Base-by-base conservation (phyloP, 441 rosid species). In the Pelargonium cotyledonis region DNA sequence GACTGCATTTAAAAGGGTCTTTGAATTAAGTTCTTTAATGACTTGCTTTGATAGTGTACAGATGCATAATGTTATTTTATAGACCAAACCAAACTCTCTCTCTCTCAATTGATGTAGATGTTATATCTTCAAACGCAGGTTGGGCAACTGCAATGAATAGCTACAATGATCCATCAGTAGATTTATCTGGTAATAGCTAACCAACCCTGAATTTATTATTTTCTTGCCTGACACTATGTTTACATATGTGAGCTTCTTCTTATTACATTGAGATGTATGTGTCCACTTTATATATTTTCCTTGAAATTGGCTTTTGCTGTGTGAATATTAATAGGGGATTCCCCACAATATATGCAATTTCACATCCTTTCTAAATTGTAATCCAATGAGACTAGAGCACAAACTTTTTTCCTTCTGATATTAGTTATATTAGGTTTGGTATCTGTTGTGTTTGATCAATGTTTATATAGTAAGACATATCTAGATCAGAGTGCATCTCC, bases 131-230 rank as follows among this genome's bases (percentile, higher is more conserved):
- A 73, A 74, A 73, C 75, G 79, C 82, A 88, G 94, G 94, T 44
- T 84, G 91, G 89, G 82, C 79, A 46, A 68, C 78, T 75, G 81
- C 74, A 65, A 71, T 82, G 73, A 77, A 68, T 62, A 68, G 60
- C 62, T 85, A 73, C 77, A 74, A 81, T 76, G 88, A 85, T 63
- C 4, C 76, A 62, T 74, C 84, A 6, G 51, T 84, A 74, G 90
- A 88, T 70, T 69, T 74, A 72, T 84, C 89, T 65, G 94, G 94
- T 88, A 68, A 73, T 4, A 31, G 38, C 86, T 82, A 43, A 69
- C 31, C 68, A 55, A 29, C 57, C 44, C 23, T 3, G 9, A 31
- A 62, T 16, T 4, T 55, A 23, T 46, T 64, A 6, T 31, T 31
- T 66, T 66, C 18, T 19, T n/a, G 21, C 8, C 3, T 15, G 19